Base-by-base conservation (phyloP, 805 yeast species). In the Barnettozyma sucrosica region DNA sequence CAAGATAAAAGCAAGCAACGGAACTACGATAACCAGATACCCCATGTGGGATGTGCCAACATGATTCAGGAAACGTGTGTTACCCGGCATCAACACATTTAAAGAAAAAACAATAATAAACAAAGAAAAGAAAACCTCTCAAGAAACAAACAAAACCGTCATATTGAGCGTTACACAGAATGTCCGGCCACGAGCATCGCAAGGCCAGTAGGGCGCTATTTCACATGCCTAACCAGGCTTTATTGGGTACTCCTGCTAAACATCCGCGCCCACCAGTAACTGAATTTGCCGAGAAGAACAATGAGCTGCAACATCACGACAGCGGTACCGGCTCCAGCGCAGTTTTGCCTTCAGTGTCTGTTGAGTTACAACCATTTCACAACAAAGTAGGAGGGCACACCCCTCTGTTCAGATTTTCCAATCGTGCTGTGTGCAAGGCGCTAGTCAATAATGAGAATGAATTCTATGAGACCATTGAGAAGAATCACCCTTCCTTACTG, bases 371-470 rank as follows among this genome's bases (percentile, higher is more conserved):
- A 46, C 98, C 98, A 2, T 92, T 90, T 67, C 82, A 83, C 47
- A 89, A 93, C 62, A 89, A 87, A 61, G 98, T 93, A 20, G 99
- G 99, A 7, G 99, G 99, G 0, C 99, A 93, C 63, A 92, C 97
- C 0, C 97, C 97, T 1, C 89, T 93, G 32, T 93, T 92, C 69
- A 78, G 92, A 54, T 93, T 93, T 62, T 85, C 95, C 5, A 86
- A 82, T 55, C 74, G 87, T 49, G 98, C 97, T 0, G 96, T 93
- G 16, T 93, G 98, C 66, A 93, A 93, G 65, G 93, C 93, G 1
- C 71, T 95, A 51, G 88, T 89, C 51, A 89, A 87, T 58, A 75
- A 96, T 48, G 99, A 93, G 61, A 88, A 93, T 66, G 68, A 73
- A 51, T 90, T 96, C 85, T 93, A 93, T 66, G 99, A 93, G 64